Conservation (phyloP, 1,284 basidiomycete species). For the Lignosus rhinocerotis region DNA sequence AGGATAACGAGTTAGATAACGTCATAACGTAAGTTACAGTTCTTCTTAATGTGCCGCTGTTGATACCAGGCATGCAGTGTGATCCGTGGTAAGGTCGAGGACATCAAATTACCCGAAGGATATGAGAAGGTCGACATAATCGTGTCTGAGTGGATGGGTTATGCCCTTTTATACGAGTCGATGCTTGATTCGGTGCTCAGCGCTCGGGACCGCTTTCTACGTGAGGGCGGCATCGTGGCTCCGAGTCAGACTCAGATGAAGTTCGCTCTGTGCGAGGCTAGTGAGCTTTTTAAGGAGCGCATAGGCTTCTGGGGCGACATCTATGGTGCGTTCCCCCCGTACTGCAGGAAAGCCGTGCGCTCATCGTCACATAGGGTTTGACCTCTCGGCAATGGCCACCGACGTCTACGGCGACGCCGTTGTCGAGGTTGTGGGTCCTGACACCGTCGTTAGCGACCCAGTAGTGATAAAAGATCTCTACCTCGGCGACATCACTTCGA, state of each 20-base stretch:
- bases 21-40: slow-evolving; percentile 65
- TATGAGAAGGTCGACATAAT: slow-evolving; percentile 88
- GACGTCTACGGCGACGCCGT: slow-evolving; percentile 78
- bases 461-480: slow-evolving; percentile 80
- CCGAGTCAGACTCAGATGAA: slow-evolving; percentile 90
- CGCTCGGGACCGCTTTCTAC: slow-evolving; percentile 86
- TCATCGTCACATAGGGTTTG: slow-evolving; percentile 60
- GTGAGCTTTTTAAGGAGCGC: slow-evolving; percentile 76
- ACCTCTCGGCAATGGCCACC: slow-evolving; percentile 77
- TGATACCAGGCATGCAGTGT: slow-evolving; percentile 48
- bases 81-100: slow-evolving; percentile 86
- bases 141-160: slow-evolving; percentile 98
- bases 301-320: slow-evolving; percentile 90
- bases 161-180: slow-evolving; percentile 90
- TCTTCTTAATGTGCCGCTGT: not conserved
- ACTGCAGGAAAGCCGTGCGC: not conserved
- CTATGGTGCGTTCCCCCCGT: slow-evolving; percentile 60
- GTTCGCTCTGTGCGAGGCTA: slow-evolving; percentile 78
- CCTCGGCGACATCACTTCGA: slow-evolving; percentile 60
- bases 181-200: slow-evolving; percentile 95
- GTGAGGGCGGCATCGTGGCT: slow-evolving; percentile 78
- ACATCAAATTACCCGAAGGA: slow-evolving; percentile 70
- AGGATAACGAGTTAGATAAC: slow-evolving; percentile 75
- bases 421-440: slow-evolving; percentile 75
- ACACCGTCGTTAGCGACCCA: slow-evolving; percentile 71